Base-by-base conservation (phyloP, 371 early-diverging fungal species). In the Actinomucor elegans region DNA sequence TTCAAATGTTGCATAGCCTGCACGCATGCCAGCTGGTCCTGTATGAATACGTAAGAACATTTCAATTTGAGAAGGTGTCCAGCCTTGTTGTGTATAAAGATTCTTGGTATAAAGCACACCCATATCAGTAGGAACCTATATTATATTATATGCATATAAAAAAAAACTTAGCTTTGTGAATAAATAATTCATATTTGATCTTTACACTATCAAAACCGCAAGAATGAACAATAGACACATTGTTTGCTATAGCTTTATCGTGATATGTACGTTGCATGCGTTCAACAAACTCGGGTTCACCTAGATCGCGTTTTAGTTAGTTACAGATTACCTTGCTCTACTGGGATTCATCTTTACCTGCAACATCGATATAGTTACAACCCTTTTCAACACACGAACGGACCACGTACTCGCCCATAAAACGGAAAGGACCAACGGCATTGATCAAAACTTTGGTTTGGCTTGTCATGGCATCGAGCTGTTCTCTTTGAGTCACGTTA, bases 201-300 rank as follows among this genome's bases (percentile, higher is more conserved):
- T 74, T 75, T 64, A 94, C 75, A 53, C 89, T 89, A 70, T 96
- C 96, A 69, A 94, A 94, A 7, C 96, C 98, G 75, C 93, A 93
- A 11, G 84, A 80, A 48, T 91, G 89, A 11, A 95, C 87, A 57
- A 96, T 84, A 14, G 80, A 68, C 0, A 89, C 81, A 32, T 77
- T 69, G 10, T 81, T 84, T 38, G 71, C 70, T 45, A 61, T 61
- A 6, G 96, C 96, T 48, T 83, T 64, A 11, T 89, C 82, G 55
- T 91, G 77, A 61, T 91, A 93, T 12, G 78, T 75, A 41, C 85
- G 73, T 40, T 83, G 79, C 72, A 89, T 85, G 11, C 84, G 69
- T 51, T 87, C 81, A 47, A 95, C 85, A 66, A 93, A 95, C 43
- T 82, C 84, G 20, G 91, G 80, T 48, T 88, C 88, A 18, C 86